Conservation (phyloP, 371 early-diverging fungal species). For the Sporodiniella umbellata region DNA sequence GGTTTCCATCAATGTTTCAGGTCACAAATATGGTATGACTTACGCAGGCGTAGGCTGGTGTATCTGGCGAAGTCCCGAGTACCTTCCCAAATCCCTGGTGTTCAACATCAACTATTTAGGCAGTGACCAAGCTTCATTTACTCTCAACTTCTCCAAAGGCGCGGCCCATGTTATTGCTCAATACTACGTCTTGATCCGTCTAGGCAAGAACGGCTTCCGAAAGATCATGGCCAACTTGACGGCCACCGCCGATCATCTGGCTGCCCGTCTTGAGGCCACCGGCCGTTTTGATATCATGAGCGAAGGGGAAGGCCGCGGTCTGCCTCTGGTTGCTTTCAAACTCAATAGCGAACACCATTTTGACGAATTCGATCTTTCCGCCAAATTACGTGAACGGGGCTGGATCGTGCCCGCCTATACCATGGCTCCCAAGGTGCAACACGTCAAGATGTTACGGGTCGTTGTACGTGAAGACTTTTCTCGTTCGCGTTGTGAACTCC, state of each 20-base stretch:
- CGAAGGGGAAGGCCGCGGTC: slow-evolving; percentile 39
- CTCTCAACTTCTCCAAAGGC: slow-evolving; percentile 70
- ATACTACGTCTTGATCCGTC: slow-evolving; percentile 69
- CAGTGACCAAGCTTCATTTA: slow-evolving; percentile 62
- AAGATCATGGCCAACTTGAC: slow-evolving; percentile 55
- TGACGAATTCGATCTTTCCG: slow-evolving; percentile 53
- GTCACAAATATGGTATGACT: slow-evolving; percentile 78
- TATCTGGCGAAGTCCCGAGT: slow-evolving; percentile 59
- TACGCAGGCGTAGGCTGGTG: slow-evolving; percentile 73
- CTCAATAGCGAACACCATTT: too few species aligned
- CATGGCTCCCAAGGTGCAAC: slow-evolving; percentile 28
- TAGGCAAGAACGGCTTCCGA: slow-evolving; percentile 57
- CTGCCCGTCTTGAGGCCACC: slow-evolving; percentile 46
- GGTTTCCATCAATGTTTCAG: slow-evolving; percentile 67
- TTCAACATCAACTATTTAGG: slow-evolving; percentile 68
- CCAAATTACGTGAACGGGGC: slow-evolving; percentile 49
- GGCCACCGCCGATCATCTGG: slow-evolving; percentile 47
- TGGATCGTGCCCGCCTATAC: slow-evolving; percentile 64
- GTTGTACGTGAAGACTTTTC: slow-evolving; percentile 46
- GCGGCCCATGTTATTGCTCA: slow-evolving; percentile 65
- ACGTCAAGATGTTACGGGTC: slow-evolving; percentile 32
- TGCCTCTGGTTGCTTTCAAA: slow-evolving; percentile 69
- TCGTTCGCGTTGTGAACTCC: slow-evolving; percentile 23
- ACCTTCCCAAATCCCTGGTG: slow-evolving; percentile 61
- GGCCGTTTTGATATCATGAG: slow-evolving; percentile 61